Base-by-base conservation (phyloP, 1,139 yeast genomes). In the Saccharomyces hybrid region DNA sequence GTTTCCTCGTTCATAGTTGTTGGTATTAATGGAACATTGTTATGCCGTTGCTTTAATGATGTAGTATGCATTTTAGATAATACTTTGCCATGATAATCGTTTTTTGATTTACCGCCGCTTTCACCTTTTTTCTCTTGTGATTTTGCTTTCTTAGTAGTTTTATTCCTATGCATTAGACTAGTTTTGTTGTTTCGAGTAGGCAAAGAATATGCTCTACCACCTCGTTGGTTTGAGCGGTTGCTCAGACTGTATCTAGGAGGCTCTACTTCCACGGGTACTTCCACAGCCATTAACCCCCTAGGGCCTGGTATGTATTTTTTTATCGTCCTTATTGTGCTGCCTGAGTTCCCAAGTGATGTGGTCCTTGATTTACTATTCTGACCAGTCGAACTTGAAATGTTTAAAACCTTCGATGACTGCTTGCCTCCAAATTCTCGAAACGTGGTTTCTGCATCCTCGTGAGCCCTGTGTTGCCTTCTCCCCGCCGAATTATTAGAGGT, bases 231-330 rank as follows among this genome's bases (percentile, higher is more conserved):
- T 16, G 44, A 38, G 25, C 9, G 13, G 23, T 6, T 16, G 25
- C 6, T 38, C 6, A 9, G 2, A 13, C 26, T 16, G 20, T 9
- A 38, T 38, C n/a, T 38, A 9, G 44, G 25, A 20, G 25, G 6
- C 16, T 52, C 51, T 47, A 64, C 69, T 29, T 71, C 70, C 14
- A 70, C 73, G 4, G 78, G 76, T 7, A 77, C 79, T 57, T 77
- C 80, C 6, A 77, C 69, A 8, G 75, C 70, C 26, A 75, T 71
- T 44, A 77, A 60, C 4, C 81, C 81, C 57, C 72, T 66, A 1
- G 77, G 73, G 1, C 79, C 74, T 2, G 80, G 81, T 31, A 77
- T 70, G 62, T 76, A 77, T 53, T 71, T 76, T 55, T 75, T 76
- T 7, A 76, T 65, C 54, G 69, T 73, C 50, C 60, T 65, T 23